Evolutionary conservation across 768 basidiomycete genomes (phyloP).

Genomic region (Mycena venus): DNA sequence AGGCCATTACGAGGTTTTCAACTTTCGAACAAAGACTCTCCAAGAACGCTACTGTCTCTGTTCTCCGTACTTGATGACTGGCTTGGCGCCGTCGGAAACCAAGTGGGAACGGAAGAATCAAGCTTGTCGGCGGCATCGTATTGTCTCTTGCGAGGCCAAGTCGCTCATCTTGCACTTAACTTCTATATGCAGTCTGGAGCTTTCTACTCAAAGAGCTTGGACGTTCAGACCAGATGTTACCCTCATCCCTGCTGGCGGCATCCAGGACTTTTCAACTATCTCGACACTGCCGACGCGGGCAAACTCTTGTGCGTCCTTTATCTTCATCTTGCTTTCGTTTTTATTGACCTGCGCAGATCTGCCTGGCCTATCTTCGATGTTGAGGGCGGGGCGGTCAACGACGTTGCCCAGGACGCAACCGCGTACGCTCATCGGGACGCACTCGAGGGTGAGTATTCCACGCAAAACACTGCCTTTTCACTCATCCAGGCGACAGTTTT

Average conservation of each 20-base stretch:
- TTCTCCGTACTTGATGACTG: conserved; percentile 17
- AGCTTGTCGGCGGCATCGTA: conserved; percentile 23
- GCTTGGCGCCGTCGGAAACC: conserved; percentile 22
- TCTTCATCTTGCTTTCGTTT: background rate
- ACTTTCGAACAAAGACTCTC: conserved; percentile 19
- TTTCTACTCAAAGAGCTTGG: conserved; percentile 35
- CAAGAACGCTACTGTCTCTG: conserved; percentile 1
- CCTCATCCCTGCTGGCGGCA: conserved; percentile 23
- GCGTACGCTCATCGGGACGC: conserved; percentile 33
- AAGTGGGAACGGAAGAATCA: conserved; percentile 27
- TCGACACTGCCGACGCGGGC: conserved; percentile 24
- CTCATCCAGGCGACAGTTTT: conserved; percentile 8
- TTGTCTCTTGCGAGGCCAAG: background rate
- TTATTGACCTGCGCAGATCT: conserved; percentile 1
- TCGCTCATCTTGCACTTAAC: background rate
- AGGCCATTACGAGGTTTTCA: conserved; percentile 27
- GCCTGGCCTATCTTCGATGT: conserved; percentile 34
- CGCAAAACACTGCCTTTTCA: background rate
- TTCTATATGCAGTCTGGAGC: conserved; percentile 15
- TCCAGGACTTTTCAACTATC: conserved; percentile 27
- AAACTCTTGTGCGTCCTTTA: conserved; percentile 21
- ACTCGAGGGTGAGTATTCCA: background rate
- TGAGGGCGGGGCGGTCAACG: conserved; percentile 29
- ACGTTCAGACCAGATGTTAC: conserved; percentile 23
- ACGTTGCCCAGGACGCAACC: conserved; percentile 27